Base-by-base conservation (phyloP, 1,284 basidiomycete genomes). In the Ganoderma sinense region DNA sequence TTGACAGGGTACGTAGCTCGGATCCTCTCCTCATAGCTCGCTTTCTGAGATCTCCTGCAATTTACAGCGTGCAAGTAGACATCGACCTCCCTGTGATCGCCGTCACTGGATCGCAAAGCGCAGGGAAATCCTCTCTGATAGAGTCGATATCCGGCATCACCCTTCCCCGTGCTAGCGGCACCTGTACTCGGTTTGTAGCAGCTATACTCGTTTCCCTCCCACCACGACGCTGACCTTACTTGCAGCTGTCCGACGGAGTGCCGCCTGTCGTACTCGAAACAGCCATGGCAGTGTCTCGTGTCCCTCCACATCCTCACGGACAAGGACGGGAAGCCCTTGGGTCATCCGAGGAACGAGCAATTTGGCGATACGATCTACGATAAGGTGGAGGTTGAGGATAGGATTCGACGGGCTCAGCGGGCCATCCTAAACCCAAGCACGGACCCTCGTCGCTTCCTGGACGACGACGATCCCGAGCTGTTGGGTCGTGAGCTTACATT, bases 101-200 rank as follows among this genome's bases (percentile, higher is more conserved):
- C 0, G 92, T 79, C 31, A 74, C 77, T 20, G 79, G 79, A 7
- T 74, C 73, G 4, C 79, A 79, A 72, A 91, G 88, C 60, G 89
- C 89, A 0, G 93, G 92, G 0, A 94, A 94, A 73, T 92, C 90
- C 0, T 92, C 91, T 0, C 82, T 94, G 1, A 92, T 94, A 18
- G 92, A 94, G 73, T 86, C 90, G 0, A 92, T 94, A 39, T 91
- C 89, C 20, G 91, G 91, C 0, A 87, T 94, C 64, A 90, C 86
- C 0, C 79, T 94, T 0, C 92, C 92, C 20, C 86, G 91, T 5
- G 89, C 89, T 3, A 79, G 82, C 23, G 88, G 88, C 0, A 89
- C 89, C 0, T 94, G 92, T 71, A 94, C 93, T 0, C 83, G 92
- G 89, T 80, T 45, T 41, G 65, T 62, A 5, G 8, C 23, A 48